Evolutionary conservation across 495 filamentous ascomycete genomes (phyloP), one percentile per base, ranked within the genome.

Genomic region (Neurospora sp.): DNA sequence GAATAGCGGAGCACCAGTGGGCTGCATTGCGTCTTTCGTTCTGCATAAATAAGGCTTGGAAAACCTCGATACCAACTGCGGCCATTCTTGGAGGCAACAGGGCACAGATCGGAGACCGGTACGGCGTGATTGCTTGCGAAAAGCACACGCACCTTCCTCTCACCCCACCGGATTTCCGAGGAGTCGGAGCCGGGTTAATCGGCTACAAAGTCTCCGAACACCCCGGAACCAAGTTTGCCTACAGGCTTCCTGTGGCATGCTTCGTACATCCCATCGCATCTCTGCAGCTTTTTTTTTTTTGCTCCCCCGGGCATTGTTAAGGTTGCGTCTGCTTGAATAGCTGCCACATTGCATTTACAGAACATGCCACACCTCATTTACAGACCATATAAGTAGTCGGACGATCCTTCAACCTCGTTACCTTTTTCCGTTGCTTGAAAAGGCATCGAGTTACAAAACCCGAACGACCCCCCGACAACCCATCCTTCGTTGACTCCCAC

Each of bases 1-100:
- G 27, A 65, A 65, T 65, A 65, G 53, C 27, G 53, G 27, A 65
- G 53, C 53, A 35, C 27, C 27, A 31, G 27, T 61, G 3, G 35
- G 22, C 53, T 65, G 53, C 53, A 65, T 65, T 65, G 53, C 53
- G 53, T 65, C 53, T 37, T 37, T 37, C 6, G 74, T 18, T 65
- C 53, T 65, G 53, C 53, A 65, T 65, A 35, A 65, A 65, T 65
- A 65, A 18, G 80, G 78, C 81, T 81, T 74, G 81, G 77, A 37
- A 76, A 75, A 53, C 61, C 47, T 76, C 72, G 72, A 41, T 41
- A 68, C 71, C 45, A 35, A 8, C 53, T 65, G 53, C 18, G 53
- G 53, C 2, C 27, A 18, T 69, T 47, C 70, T 68, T 69, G 71
- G 38, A 68, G 47, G 69, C 37, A 65, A 65, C 27, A 53, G 20